phyloP scores from a whole-genome alignment of 2,329 filamentous ascomycete genomes.

The Ophiostoma sp. region DNA sequence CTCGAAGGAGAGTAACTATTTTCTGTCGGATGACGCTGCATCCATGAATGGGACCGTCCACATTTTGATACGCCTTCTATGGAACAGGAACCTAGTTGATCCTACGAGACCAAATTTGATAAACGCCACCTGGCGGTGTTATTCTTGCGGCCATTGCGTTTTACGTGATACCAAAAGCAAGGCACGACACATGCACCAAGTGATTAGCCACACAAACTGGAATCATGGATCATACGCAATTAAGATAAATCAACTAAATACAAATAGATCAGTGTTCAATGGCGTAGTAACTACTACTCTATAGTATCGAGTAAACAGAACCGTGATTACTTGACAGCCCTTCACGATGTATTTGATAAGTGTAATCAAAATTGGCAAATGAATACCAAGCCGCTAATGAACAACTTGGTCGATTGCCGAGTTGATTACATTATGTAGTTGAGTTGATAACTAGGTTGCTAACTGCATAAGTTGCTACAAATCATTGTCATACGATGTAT shows the following conservation, averaged over 20 bases:
- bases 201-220: neutral
- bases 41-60: neutral
- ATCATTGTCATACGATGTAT: neutral
- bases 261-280: neutral
- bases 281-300: too few relatives aligned
- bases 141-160: neutral
- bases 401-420: too few relatives aligned
- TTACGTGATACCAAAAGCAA: neutral
- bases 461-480: too few relatives aligned
- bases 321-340: too few relatives aligned
- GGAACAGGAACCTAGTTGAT: neutral
- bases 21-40: neutral
- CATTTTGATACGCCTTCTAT: neutral
- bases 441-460: too few relatives aligned
- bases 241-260: neutral
- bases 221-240: neutral
- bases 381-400: too few relatives aligned
- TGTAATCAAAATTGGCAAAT: too few relatives aligned
- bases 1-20: neutral
- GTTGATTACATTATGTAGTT: too few relatives aligned
- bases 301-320: too few relatives aligned
- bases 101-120: neutral
- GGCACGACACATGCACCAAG: neutral
- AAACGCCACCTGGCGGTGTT: neutral
- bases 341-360: too few relatives aligned